These are phyloP conservation scores for Gliomastix tumulicola DNA, from an alignment of 2,329 filamentous ascomycete species.

Conservation along the genomic window DNA sequence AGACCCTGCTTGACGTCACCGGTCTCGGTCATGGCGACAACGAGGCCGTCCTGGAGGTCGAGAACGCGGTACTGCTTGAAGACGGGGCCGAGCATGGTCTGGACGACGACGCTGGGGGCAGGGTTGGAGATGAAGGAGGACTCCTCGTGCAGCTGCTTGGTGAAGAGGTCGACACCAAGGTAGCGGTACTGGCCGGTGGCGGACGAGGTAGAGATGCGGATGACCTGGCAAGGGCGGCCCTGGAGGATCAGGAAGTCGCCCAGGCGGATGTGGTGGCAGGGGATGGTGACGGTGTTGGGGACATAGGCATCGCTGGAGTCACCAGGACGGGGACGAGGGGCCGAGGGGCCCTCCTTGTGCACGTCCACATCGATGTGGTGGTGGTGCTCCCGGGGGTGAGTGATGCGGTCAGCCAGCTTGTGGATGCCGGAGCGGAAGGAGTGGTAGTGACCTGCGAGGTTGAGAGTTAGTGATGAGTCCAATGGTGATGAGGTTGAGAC, in stretches of 20 bases:
- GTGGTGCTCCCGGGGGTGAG: slow-evolving; percentile 39
- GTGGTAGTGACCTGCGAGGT: slow-evolving; percentile 45
- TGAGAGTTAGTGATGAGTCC: not conserved
- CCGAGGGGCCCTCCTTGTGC: slow-evolving; percentile 11
- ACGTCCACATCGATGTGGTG: slow-evolving; percentile 38
- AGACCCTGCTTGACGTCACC: slow-evolving; percentile 97
- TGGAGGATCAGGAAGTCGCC: slow-evolving; percentile 98
- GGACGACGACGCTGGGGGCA: slow-evolving; percentile 89
- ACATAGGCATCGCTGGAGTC: slow-evolving; percentile 25
- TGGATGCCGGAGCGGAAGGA: slow-evolving; percentile 49
- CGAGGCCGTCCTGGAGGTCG: slow-evolving; percentile 78
- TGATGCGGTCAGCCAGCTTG: slow-evolving; percentile 50
- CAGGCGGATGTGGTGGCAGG: slow-evolving; percentile 98
- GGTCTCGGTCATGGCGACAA: slow-evolving; percentile 98
- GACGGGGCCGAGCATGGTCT: slow-evolving; percentile 98
- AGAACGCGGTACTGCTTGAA: slow-evolving; percentile 99
- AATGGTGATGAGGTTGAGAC: slow-evolving; percentile 2
- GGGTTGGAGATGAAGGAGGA: slow-evolving; percentile 97
- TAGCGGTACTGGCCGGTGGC: slow-evolving; percentile 99
- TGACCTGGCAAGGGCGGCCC: slow-evolving; percentile 98
- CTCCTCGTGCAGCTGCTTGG: slow-evolving; percentile 99
- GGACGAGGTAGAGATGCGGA: slow-evolving; percentile 96
- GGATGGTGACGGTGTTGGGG: slow-evolving; percentile 91
- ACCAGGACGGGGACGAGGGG: slow-evolving; percentile 16
- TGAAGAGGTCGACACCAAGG: slow-evolving; percentile 99